Evolutionary conservation across 164 flowering plant genomes (phyloP).

Genomic region (Stephania cephalantha): DNA sequence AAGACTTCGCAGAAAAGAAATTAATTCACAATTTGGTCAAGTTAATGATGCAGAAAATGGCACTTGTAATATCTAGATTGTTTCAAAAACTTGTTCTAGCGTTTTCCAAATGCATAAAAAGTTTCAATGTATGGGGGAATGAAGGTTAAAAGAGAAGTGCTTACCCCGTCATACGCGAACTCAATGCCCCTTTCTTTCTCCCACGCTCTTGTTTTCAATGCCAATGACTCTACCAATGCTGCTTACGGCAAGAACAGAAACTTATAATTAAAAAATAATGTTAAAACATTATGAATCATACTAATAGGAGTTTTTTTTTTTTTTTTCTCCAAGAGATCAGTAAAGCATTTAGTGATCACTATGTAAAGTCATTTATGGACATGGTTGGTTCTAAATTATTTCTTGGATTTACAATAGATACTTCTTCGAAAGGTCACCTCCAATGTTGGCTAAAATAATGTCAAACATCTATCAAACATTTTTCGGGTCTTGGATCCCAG

Average conservation of each 20-base stretch:
- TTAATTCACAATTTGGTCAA: neutral
- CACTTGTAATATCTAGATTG: neutral
- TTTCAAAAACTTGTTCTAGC: too few species aligned
- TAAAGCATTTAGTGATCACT: neutral
- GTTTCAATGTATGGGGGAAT: too few species aligned
- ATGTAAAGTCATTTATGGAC: neutral
- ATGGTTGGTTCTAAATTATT: neutral
- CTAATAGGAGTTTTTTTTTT: neutral
- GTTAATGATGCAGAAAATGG: neutral
- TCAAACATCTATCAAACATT: too few species aligned
- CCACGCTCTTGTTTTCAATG: constrained; percentile 47
- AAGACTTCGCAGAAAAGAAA: neutral
- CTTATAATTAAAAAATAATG: neutral
- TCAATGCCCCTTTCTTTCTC: constrained; percentile 51
- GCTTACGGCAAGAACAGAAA: constrained; percentile 17
- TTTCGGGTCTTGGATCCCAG: too few species aligned
- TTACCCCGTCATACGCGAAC: constrained; percentile 67
- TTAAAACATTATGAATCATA: neutral
- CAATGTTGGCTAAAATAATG: too few species aligned
- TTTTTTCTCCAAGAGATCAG: neutral
- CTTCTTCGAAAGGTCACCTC: neutral
- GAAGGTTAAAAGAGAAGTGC: constrained; percentile 11
- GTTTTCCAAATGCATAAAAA: too few species aligned
- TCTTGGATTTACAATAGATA: neutral
- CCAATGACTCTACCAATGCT: constrained; percentile 61